phyloP scores from a whole-genome alignment of 169 alveolate genomes.

The Cryptosporidium xiaoi region DNA sequence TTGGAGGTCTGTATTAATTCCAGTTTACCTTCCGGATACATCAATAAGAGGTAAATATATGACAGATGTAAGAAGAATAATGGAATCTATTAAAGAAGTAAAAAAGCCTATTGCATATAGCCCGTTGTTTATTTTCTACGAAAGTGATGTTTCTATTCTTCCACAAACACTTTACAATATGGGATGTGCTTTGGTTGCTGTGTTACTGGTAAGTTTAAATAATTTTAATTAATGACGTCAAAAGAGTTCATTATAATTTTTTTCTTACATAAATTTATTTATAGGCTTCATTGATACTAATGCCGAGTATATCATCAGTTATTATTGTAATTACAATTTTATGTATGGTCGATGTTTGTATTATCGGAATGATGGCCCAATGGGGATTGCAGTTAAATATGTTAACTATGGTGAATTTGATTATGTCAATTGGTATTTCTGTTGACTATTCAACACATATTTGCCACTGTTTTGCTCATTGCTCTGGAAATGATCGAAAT shows the following conservation, averaged over 20 bases:
- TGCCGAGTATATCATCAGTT: slow-evolving; percentile 81
- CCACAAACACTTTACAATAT: slow-evolving; percentile 77
- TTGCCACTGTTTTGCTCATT: slow-evolving; percentile 85
- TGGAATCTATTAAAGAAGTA: slow-evolving; percentile 28
- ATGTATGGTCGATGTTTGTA: slow-evolving; percentile 81
- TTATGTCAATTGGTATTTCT: slow-evolving; percentile 84
- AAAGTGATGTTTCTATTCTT: slow-evolving; percentile 77
- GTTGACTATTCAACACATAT: slow-evolving; percentile 87
- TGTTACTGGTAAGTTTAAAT: slow-evolving; percentile 75
- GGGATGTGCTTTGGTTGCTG: slow-evolving; percentile 81
- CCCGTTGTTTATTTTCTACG: slow-evolving; percentile 76
- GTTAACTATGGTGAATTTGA: slow-evolving; percentile 86
- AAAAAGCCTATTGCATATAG: slow-evolving; percentile 68
- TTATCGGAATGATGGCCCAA: slow-evolving; percentile 85
- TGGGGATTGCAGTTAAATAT: slow-evolving; percentile 86
- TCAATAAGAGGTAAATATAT: slow-evolving; percentile 68
- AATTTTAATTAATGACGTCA: slow-evolving; percentile 52
- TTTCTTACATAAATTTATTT: slow-evolving; percentile 35
- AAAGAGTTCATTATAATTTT: slow-evolving; percentile 38
- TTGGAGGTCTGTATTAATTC: slow-evolving; percentile 68
- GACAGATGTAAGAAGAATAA: slow-evolving; percentile 54
- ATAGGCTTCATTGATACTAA: slow-evolving; percentile 80
- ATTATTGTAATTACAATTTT: slow-evolving; percentile 79
- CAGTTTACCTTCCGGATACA: slow-evolving; percentile 65
- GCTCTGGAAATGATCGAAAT: slow-evolving; percentile 82